phyloP scores from a whole-genome alignment of 73 alveolate species.

The Paramecium tetraurelia region DNA sequence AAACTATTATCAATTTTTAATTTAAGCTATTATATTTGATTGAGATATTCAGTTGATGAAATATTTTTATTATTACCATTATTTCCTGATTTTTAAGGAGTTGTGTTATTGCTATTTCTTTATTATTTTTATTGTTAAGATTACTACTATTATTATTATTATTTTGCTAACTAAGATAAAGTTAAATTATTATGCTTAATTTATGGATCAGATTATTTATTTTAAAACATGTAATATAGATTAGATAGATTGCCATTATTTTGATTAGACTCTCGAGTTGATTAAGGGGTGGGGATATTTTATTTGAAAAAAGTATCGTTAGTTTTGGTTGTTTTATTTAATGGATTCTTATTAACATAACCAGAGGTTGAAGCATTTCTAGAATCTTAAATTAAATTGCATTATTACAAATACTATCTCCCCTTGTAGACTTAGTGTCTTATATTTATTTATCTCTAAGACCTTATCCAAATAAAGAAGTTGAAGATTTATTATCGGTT shows the following conservation, averaged over 20 bases:
- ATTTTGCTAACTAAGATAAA: not conserved
- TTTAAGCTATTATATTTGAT: not conserved
- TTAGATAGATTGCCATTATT: not conserved
- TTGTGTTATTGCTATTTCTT: not conserved
- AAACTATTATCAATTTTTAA: not conserved
- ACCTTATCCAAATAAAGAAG: not conserved
- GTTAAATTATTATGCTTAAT: not conserved
- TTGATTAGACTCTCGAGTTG: not conserved
- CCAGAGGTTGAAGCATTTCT: conserved; percentile 12
- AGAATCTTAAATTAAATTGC: not conserved
- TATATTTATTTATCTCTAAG: not conserved
- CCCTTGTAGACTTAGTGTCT: not conserved
- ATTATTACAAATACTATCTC: not conserved
- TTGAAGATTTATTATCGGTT: not conserved
- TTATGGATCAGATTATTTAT: not conserved
- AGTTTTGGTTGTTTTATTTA: not conserved
- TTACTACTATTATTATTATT: not conserved
- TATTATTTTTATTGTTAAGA: not conserved
- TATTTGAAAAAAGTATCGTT: not conserved
- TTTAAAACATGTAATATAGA: not conserved
- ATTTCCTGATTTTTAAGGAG: not conserved
- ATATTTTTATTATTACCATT: not conserved
- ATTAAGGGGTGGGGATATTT: not conserved
- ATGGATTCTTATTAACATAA: not conserved
- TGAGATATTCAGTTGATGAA: not conserved